Percentiles rank a stretch among this genome's conserved stretches.
Evolutionary conservation across 768 basidiomycete genomes (phyloP).

Genomic region (Mycena filopes): DNA sequence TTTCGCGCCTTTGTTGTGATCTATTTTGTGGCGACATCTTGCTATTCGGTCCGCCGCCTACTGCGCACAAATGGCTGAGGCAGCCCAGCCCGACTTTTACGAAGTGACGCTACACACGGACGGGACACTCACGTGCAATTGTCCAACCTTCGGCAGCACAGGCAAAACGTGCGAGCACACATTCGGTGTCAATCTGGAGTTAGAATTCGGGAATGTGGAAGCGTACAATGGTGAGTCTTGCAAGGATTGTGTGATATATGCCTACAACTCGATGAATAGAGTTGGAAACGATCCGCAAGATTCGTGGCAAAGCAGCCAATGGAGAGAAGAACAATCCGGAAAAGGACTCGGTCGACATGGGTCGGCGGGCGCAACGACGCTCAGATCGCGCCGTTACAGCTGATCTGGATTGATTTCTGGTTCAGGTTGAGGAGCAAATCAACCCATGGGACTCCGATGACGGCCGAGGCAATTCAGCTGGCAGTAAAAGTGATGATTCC

Average conservation of each 20-base stretch:
- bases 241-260: background rate
- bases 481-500: background rate
- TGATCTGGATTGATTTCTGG: background rate
- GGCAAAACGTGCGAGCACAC: conserved; percentile 8
- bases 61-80: background rate
- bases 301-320: background rate
- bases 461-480: background rate
- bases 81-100: background rate
- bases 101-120: background rate
- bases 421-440: background rate
- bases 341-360: background rate
- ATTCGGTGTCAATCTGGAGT: background rate
- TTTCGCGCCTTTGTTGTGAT: background rate
- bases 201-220: background rate
- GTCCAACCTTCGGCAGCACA: background rate
- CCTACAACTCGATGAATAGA: background rate
- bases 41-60: too few species aligned
- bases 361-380: conserved; percentile 3
- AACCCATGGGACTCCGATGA: conserved; percentile 8
- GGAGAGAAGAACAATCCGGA: conserved; percentile 6
- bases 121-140: conserved; percentile 5
- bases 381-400: background rate
- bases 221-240: background rate
- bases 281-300: conserved; percentile 5
- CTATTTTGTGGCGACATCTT: background rate